These are phyloP conservation scores for Mariannaea elegans DNA, from an alignment of 2,329 filamentous ascomycete species.

Conservation along the genomic window DNA sequence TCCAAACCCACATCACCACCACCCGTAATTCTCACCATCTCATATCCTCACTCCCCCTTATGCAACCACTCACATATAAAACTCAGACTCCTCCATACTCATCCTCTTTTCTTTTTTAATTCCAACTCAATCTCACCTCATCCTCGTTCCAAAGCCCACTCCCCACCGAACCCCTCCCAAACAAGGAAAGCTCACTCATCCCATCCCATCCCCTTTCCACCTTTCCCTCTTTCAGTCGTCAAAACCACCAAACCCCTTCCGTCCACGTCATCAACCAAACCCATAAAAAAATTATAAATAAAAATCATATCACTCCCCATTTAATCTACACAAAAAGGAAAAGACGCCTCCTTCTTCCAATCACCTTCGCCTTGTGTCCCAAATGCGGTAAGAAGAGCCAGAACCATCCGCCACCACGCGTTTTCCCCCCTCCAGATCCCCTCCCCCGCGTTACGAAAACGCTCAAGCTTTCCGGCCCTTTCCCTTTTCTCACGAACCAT, in stretches of 20 bases:
- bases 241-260: conserved; percentile 23
- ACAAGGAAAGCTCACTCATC: conserved; percentile 33
- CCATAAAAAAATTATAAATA: conserved; percentile 19
- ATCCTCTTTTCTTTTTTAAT: not conserved
- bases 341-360: conserved; percentile 15
- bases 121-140: conserved; percentile 3
- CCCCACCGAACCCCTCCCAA: conserved; percentile 16
- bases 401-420: conserved; percentile 4
- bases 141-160: conserved; percentile 34
- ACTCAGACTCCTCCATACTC: not conserved
- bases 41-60: not conserved
- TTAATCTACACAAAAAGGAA: conserved; percentile 6
- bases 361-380: conserved; percentile 9
- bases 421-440: not conserved
- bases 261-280: conserved; percentile 19
- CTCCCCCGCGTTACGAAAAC: conserved; percentile 5
- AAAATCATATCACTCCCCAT: not conserved
- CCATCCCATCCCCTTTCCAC: not conserved
- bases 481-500: conserved; percentile 22
- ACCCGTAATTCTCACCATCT: not conserved
- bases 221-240: conserved; percentile 2
- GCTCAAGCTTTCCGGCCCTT: conserved; percentile 42
- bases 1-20: no score
- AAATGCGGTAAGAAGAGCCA: conserved; percentile 15
- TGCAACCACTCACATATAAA: not conserved